Evolutionary conservation across 2,329 filamentous ascomycete species (phyloP).

Genomic region (Scedosporium dehoogii): DNA sequence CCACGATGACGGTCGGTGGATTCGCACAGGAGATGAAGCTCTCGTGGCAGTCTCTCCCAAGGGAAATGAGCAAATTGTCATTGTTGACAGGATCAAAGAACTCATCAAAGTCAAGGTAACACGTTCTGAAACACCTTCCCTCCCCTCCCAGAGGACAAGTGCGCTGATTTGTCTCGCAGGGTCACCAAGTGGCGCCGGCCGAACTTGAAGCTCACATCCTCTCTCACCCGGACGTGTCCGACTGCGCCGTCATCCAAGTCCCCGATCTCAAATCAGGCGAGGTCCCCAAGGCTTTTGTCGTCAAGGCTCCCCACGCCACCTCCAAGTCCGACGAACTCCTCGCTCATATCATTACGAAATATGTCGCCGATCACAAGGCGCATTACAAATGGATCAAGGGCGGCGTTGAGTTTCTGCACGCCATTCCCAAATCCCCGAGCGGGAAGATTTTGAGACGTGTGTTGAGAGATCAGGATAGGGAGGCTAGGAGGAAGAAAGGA

Average conservation of each 20-base stretch:
- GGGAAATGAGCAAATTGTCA: slow-evolving; percentile 65
- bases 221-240: slow-evolving; percentile 62
- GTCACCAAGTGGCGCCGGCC: slow-evolving; percentile 72
- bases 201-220: slow-evolving; percentile 76
- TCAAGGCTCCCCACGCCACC: slow-evolving; percentile 35
- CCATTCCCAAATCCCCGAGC: slow-evolving; percentile 53
- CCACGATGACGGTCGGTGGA: slow-evolving; percentile 53
- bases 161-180: too few species aligned
- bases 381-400: slow-evolving; percentile 48
- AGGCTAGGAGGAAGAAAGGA: slow-evolving; percentile 46
- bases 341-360: slow-evolving; percentile 33
- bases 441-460: slow-evolving; percentile 55
- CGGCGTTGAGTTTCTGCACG: slow-evolving; percentile 42
- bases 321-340: slow-evolving; percentile 19
- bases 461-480: slow-evolving; percentile 58
- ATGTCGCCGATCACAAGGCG: slow-evolving; percentile 47
- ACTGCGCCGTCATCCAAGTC: slow-evolving; percentile 69
- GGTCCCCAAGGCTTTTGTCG: slow-evolving; percentile 59
- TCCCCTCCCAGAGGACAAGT: too few species aligned
- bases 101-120: slow-evolving; percentile 43
- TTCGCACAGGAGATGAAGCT: slow-evolving; percentile 72
- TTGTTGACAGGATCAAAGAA: slow-evolving; percentile 57
- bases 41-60: slow-evolving; percentile 50
- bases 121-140: too few species aligned
- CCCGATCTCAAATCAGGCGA: slow-evolving; percentile 53